Conservation (phyloP, 257 asterid genomes). For the Misopates orontium region DNA sequence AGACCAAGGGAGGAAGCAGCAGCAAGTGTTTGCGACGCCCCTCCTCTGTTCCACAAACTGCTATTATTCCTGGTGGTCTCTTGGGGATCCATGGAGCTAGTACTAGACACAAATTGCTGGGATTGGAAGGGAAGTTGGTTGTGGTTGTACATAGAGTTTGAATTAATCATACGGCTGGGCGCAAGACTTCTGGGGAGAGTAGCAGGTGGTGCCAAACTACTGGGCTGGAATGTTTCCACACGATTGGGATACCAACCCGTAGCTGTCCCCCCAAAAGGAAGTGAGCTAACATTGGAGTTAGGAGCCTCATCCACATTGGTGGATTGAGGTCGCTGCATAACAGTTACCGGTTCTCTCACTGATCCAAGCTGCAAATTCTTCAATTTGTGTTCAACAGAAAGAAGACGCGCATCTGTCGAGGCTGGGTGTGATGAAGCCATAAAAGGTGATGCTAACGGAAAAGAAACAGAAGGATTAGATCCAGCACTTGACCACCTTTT, state of each 20-base stretch:
- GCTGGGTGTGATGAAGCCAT: constrained; percentile 44
- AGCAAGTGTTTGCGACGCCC: constrained; percentile 43
- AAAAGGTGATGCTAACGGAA: constrained; percentile 39
- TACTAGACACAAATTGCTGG: constrained; percentile 43
- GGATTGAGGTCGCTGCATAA: constrained; percentile 60
- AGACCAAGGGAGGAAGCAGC: constrained; percentile 63
- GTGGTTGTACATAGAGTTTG: constrained; percentile 47
- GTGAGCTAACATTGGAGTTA: constrained; percentile 45
- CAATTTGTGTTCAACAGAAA: constrained; percentile 47
- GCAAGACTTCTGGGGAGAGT: constrained; percentile 42
- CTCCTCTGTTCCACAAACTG: constrained; percentile 42
- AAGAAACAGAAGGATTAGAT: constrained; percentile 39
- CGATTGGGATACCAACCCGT: constrained; percentile 42
- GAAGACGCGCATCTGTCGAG: constrained; percentile 39
- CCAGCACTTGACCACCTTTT: constrained; percentile 60
- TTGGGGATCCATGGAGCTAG: constrained; percentile 28
- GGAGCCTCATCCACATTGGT: constrained; percentile 38
- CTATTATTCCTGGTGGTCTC: constrained; percentile 17
- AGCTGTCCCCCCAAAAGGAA: constrained; percentile 45
- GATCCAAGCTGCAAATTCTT: constrained; percentile 66
- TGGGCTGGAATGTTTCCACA: constrained; percentile 40
- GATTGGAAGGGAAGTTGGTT: constrained; percentile 46
- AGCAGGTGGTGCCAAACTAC: constrained; percentile 39
- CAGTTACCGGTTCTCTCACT: constrained; percentile 57
- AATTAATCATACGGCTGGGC: constrained; percentile 22